Conservation (phyloP, 306 rosid species). For the Fragaria vesca region DNA sequence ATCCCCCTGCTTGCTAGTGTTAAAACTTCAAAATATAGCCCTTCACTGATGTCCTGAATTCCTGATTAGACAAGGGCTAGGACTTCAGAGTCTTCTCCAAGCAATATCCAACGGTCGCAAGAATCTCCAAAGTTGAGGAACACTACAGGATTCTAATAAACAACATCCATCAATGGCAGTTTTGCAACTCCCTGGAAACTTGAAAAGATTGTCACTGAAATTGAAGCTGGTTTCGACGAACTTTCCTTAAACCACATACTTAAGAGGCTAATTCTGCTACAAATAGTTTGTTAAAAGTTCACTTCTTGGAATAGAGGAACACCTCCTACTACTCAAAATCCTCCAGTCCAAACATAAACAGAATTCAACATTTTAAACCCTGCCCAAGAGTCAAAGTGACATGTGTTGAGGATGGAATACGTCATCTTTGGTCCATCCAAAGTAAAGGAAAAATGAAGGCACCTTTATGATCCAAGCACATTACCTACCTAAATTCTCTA, state of each 20-base stretch:
- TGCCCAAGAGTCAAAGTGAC: neutral
- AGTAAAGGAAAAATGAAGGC: neutral
- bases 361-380: neutral
- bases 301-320: neutral
- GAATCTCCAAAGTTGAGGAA: too few species aligned
- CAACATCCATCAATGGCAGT: neutral
- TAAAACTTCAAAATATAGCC: too few species aligned
- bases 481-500: neutral
- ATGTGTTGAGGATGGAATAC: neutral
- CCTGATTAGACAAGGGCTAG: too few species aligned
- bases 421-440: neutral
- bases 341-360: too few species aligned
- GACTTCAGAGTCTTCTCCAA: too few species aligned
- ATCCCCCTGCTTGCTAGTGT: too few species aligned
- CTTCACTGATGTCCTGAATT: too few species aligned
- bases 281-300: neutral
- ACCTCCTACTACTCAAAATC: neutral
- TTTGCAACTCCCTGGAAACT: neutral
- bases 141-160: too few species aligned
- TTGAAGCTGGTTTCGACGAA: neutral
- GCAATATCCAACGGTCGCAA: too few species aligned
- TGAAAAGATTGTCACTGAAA: neutral
- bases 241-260: neutral
- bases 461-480: neutral
- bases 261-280: neutral